These are phyloP conservation scores for Phyllosticta citriasiana DNA, from an alignment of 2,329 filamentous ascomycete species.

Conservation along the genomic window DNA sequence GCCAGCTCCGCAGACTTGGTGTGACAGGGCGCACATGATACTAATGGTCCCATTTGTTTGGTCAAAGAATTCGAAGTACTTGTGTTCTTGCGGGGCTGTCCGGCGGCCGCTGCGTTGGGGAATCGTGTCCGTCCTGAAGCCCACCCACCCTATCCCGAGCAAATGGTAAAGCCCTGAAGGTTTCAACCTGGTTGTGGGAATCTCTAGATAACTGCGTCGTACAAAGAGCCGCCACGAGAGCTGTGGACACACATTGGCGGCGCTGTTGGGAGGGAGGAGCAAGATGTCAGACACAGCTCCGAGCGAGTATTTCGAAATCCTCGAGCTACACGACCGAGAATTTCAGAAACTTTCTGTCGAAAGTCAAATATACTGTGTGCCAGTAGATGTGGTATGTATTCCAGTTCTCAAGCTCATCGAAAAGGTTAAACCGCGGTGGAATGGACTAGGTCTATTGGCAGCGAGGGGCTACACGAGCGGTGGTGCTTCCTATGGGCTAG, in stretches of 20 bases:
- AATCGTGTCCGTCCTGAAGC: conserved; percentile 8
- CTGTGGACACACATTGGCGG: not conserved
- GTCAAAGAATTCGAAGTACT: conserved; percentile 4
- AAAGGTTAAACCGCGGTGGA: not conserved
- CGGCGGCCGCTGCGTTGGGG: conserved; percentile 9
- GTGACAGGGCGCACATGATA: conserved; percentile 8
- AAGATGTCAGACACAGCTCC: conserved; percentile 11
- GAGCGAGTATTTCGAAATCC: conserved; percentile 12
- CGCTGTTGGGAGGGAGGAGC: not conserved
- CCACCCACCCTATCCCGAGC: conserved; percentile 10
- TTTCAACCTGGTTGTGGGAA: conserved; percentile 7
- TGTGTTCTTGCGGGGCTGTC: conserved; percentile 10
- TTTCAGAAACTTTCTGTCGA: conserved; percentile 31
- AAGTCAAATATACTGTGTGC: conserved; percentile 28
- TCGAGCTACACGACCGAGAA: conserved; percentile 26
- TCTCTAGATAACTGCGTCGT: conserved; percentile 8
- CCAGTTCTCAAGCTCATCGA: not conserved
- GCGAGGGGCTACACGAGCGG: not conserved
- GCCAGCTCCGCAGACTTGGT: not conserved
- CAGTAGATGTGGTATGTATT: conserved; percentile 24
- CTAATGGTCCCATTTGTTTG: conserved; percentile 4
- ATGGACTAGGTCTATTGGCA: not conserved
- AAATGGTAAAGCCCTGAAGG: conserved; percentile 7
- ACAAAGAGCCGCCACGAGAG: conserved; percentile 6
- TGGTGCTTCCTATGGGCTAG: not conserved